Evolutionary conservation across 2,329 filamentous ascomycete species (phyloP).

Genomic region (Ophiostoma pallidulum): DNA sequence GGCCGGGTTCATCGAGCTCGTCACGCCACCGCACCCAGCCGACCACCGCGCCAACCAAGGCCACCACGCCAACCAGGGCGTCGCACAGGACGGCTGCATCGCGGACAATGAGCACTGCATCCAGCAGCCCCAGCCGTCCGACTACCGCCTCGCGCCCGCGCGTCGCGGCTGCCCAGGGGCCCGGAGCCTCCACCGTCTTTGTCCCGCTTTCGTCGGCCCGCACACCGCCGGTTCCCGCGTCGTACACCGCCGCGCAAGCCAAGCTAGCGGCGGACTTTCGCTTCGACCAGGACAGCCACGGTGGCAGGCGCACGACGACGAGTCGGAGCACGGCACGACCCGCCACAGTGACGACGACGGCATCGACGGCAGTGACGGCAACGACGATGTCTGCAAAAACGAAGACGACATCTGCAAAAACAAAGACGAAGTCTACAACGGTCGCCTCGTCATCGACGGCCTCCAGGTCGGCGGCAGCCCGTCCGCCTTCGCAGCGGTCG

Average conservation of each 20-base stretch:
- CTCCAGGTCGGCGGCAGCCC: no score
- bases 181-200: constrained; percentile 1
- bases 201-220: not conserved
- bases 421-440: not conserved
- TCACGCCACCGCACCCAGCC: no score
- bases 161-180: not conserved
- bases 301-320: not conserved
- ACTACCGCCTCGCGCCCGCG: not conserved
- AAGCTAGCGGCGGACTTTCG: not conserved
- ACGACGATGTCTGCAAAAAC: not conserved
- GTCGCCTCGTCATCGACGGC: not conserved
- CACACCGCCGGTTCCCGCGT: not conserved
- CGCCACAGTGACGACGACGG: not conserved
- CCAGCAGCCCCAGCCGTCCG: not conserved
- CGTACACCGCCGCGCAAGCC: constrained; percentile 10
- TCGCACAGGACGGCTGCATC: not conserved
- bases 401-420: not conserved
- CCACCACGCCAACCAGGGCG: not conserved
- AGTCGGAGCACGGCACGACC: no score
- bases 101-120: no score
- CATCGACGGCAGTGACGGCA: not conserved
- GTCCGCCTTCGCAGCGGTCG: not conserved
- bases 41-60: no score
- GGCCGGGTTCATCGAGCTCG: no score
- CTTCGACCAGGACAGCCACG: no score